Conservation (phyloP, 768 basidiomycete genomes). For the Chiua virens region DNA sequence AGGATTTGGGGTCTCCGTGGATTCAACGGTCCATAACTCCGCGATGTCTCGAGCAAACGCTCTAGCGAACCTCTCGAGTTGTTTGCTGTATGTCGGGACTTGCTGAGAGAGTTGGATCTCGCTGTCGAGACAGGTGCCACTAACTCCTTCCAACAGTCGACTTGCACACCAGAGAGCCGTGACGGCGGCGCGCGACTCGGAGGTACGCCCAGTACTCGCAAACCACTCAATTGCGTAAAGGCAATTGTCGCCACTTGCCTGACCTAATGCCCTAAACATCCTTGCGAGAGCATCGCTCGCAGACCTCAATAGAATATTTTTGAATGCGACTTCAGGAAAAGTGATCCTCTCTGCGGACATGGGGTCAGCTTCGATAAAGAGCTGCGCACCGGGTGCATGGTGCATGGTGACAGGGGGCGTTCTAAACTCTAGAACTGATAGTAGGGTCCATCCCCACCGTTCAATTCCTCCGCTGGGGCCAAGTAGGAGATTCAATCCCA, state of each 20-base stretch:
- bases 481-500: conserved; percentile 60
- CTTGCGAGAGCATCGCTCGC: conserved; percentile 55
- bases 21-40: conserved; percentile 66
- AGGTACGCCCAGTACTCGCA: conserved; percentile 48
- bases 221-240: conserved; percentile 87
- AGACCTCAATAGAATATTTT: conserved; percentile 50
- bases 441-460: conserved; percentile 87
- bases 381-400: conserved; percentile 48
- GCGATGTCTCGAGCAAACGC: conserved; percentile 62
- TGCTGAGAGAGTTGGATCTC: conserved; percentile 6
- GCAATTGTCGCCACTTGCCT: conserved; percentile 63
- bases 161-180: conserved; percentile 86
- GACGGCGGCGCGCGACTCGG: conserved; percentile 47
- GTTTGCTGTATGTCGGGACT: conserved; percentile 36
- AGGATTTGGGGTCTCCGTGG: conserved; percentile 27
- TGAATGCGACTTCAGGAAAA: conserved; percentile 64
- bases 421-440: conserved; percentile 77
- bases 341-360: conserved; percentile 32
- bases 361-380: conserved; percentile 54
- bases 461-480: conserved; percentile 85
- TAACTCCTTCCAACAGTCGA: conserved; percentile 72
- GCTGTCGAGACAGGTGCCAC: conserved; percentile 44
- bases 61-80: conserved; percentile 64
- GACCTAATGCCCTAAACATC: conserved; percentile 76
- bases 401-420: conserved; percentile 51